Evolutionary conservation across 139 green algal species (phyloP).

Genomic region (Desmodesmus armatus): DNA sequence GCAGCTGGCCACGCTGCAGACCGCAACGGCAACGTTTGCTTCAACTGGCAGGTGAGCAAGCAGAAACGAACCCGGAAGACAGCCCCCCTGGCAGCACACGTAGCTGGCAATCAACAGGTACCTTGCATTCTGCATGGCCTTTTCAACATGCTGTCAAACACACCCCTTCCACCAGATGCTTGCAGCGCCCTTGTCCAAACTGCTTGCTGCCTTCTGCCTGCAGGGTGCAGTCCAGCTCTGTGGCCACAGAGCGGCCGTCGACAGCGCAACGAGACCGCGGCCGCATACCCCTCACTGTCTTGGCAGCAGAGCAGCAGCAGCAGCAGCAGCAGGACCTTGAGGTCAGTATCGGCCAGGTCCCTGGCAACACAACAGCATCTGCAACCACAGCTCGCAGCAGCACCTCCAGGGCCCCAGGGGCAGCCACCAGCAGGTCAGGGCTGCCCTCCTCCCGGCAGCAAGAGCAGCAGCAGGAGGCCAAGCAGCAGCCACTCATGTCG

Average conservation of each 20-base stretch:
- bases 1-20: slow-evolving; percentile 51
- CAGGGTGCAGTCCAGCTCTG: slow-evolving; percentile 17
- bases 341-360: no score
- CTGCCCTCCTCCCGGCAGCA: slow-evolving; percentile 9
- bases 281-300: slow-evolving; percentile 69
- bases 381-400: no score
- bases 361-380: slow-evolving; percentile 15
- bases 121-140: no score
- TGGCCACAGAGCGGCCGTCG: slow-evolving; percentile 51
- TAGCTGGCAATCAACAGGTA: no score
- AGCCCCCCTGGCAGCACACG: no score
- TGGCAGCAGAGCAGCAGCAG: slow-evolving; percentile 50
- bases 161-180: no score
- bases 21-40: slow-evolving; percentile 52
- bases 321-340: slow-evolving; percentile 2
- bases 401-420: no score
- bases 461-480: slow-evolving; percentile 16
- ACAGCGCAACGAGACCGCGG: slow-evolving; percentile 63
- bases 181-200: no score
- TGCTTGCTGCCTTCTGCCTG: background rate
- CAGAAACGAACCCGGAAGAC: no score
- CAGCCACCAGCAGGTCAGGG: background rate
- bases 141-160: no score
- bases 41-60: slow-evolving; percentile 33
- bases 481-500: no score